Percentiles rank a stretch among this genome's conserved stretches.
These are phyloP conservation scores for Malus fusca DNA, from an alignment of 306 rosid species.

Conservation along the genomic window DNA sequence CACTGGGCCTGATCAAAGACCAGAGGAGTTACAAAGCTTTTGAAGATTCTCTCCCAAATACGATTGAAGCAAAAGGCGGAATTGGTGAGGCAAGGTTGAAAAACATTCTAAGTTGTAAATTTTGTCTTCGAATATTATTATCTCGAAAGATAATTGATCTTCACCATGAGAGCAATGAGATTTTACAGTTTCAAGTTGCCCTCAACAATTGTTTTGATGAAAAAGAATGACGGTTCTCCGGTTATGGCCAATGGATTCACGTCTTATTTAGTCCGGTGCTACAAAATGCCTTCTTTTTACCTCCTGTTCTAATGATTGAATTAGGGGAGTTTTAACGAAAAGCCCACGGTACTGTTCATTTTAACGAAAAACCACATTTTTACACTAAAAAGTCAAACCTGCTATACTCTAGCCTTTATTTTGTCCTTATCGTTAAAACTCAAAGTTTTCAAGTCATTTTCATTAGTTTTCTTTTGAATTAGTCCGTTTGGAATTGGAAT, in stretches of 20 bases:
- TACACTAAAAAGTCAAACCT: too few relatives aligned
- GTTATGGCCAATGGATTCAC: neutral
- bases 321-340: too few relatives aligned
- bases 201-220: neutral
- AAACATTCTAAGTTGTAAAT: slow-evolving; percentile 23
- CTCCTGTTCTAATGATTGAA: too few relatives aligned
- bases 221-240: neutral
- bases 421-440: too few relatives aligned
- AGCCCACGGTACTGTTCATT: too few relatives aligned
- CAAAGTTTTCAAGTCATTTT: too few relatives aligned
- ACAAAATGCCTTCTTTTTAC: neutral
- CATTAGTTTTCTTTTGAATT: too few relatives aligned
- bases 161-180: neutral
- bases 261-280: neutral
- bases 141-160: neutral
- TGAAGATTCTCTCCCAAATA: slow-evolving; percentile 14
- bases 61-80: slow-evolving; percentile 12
- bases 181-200: slow-evolving; percentile 6
- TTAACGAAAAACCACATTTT: too few relatives aligned
- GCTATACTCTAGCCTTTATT: too few relatives aligned
- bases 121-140: neutral
- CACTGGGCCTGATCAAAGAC: slow-evolving; percentile 2
- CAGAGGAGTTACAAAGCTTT: slow-evolving; percentile 4
- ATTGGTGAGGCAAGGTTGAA: slow-evolving; percentile 32
- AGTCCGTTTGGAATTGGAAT: too few relatives aligned